Conservation (phyloP, 352 stramenopile genomes). For the Pythium periplocum region DNA sequence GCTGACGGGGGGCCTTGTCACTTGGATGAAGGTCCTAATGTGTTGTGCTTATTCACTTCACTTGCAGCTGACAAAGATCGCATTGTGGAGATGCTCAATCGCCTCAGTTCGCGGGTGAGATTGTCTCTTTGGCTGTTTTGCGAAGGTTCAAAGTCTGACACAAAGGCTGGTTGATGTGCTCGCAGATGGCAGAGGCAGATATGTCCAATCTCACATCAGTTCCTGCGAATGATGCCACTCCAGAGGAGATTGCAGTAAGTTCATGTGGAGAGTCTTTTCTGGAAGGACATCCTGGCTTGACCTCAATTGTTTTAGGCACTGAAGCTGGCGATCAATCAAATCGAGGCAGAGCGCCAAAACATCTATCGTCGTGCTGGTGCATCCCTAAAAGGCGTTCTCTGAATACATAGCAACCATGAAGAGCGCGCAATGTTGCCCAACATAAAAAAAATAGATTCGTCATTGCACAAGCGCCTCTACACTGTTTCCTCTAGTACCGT, state of each 20-base stretch:
- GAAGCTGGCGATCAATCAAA: conserved; percentile 68
- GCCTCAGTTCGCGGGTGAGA: conserved; percentile 69
- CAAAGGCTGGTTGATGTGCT: not conserved
- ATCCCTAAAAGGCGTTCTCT: conserved; percentile 75
- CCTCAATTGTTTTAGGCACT: conserved; percentile 35
- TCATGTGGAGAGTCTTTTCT: not conserved
- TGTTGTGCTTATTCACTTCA: not conserved
- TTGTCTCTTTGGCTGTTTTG: no score
- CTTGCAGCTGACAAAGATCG: conserved; percentile 76
- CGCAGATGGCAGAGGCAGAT: conserved; percentile 78
- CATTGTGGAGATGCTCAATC: conserved; percentile 86
- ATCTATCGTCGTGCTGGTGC: conserved; percentile 71
- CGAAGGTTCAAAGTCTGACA: no score
- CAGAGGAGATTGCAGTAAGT: conserved; percentile 64
- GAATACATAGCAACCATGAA: no score
- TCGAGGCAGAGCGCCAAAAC: conserved; percentile 74
- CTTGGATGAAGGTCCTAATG: no score
- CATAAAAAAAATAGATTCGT: no score
- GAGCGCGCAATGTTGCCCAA: no score
- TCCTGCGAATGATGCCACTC: conserved; percentile 69
- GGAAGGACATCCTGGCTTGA: not conserved
- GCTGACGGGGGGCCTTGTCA: no score
- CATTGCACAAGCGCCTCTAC: no score
- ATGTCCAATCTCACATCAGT: conserved; percentile 84
- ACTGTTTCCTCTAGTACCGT: conserved; percentile 8